Base-by-base conservation (phyloP, 163 green algal species). In the Chlorella variabilis region DNA sequence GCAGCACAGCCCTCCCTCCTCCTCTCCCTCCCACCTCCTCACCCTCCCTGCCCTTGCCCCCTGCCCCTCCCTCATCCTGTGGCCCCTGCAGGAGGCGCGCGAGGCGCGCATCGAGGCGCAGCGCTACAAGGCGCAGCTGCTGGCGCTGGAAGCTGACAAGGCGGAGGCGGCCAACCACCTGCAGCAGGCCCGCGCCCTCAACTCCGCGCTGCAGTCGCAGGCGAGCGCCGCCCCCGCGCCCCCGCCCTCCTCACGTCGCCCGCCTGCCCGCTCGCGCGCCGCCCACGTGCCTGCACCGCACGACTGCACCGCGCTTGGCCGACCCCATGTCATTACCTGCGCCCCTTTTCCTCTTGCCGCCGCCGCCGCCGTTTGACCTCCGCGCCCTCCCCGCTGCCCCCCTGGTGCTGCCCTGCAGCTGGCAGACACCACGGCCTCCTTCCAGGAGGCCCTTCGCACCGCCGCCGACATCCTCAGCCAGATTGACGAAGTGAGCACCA, bases 381-480 rank as follows among this genome's bases (percentile, higher is more conserved):
- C n/a, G n/a, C n/a, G n/a, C n/a, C n/a, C n/a, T n/a, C n/a, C n/a
- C n/a, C n/a, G n/a, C n/a, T n/a, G n/a, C n/a, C n/a, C n/a, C n/a
- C n/a, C n/a, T n/a, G n/a, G n/a, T n/a, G n/a, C n/a, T n/a, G n/a
- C n/a, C 33, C 34, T 25, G 41, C 65, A 83, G 77, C 84, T 92
- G 59, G 74, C 67, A 15, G 87, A 91, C 27, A 85, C 78, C 0
- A 86, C 84, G 1, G 62, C 54, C 0, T 81, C 83, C n/a, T 92
- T 92, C 84, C 70, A 80, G 29, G 33, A 88, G 20, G 87, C 87
- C 0, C 65, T 92, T 31, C 58, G 87, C 25, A 86, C 63, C 2
- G 80, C 88, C 1, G 79, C 85, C 29, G 75, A 71, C 45, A 76
- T 89, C 23, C 70, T 92, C 25, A 27, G 66, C 18, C 63, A 85